phyloP scores from a whole-genome alignment of 306 rosid genomes.

The Mucuna pruriens region DNA sequence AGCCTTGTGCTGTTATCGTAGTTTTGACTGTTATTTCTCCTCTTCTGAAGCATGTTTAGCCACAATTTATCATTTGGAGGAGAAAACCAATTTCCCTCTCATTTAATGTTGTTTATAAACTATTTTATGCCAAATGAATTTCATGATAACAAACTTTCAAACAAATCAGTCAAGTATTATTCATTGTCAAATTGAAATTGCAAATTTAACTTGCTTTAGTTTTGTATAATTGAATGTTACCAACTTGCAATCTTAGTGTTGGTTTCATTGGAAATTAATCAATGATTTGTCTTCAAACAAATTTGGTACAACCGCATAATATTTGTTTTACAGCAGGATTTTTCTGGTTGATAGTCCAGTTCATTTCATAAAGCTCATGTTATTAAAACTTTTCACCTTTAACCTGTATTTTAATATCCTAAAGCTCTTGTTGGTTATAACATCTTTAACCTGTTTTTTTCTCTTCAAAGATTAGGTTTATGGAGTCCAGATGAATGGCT shows the following conservation, averaged over 20 bases:
- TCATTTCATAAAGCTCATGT: too few species aligned
- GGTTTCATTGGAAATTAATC: conserved; percentile 26
- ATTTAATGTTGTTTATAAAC: background rate
- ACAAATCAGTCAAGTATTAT: background rate
- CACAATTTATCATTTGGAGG: background rate
- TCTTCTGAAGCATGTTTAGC: conserved; percentile 7
- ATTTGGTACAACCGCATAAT: background rate
- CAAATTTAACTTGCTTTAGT: background rate
- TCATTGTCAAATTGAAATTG: conserved; percentile 2
- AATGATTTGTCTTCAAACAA: conserved; percentile 31
- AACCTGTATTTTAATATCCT: too few species aligned
- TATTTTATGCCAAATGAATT: background rate
- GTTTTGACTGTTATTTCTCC: background rate
- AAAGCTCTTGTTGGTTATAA: too few species aligned
- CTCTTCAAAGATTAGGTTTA: conserved; percentile 68
- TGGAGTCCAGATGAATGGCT: conserved; percentile 86
- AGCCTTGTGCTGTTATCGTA: background rate
- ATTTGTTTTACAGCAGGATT: background rate
- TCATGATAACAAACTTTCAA: background rate
- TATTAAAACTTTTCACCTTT: too few species aligned
- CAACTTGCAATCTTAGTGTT: conserved; percentile 13
- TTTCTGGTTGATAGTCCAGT: conserved; percentile 22
- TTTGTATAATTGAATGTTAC: background rate
- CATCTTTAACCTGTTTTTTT: conserved; percentile 6
- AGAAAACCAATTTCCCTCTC: background rate